Conservation (phyloP, 768 basidiomycete species). For the Boletellus ananas region DNA sequence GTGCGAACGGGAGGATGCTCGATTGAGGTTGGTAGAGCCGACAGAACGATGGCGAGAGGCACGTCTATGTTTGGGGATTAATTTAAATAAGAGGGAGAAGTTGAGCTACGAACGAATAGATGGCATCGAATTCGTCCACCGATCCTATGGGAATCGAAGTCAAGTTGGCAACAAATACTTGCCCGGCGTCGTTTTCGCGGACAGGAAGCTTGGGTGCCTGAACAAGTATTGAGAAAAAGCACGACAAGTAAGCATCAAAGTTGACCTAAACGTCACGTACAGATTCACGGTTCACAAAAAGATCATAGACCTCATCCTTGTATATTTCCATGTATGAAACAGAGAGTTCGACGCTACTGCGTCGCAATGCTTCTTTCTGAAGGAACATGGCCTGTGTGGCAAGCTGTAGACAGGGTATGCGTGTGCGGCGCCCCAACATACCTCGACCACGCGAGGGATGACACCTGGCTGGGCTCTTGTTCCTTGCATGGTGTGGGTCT, state of each 20-base stretch:
- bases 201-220: constrained; percentile 54
- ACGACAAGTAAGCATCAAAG: neutral
- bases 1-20: constrained; percentile 83
- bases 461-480: constrained; percentile 70
- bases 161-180: constrained; percentile 55
- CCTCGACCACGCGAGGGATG: constrained; percentile 78
- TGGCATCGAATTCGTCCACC: constrained; percentile 42
- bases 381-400: constrained; percentile 55
- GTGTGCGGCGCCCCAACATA: constrained; percentile 28
- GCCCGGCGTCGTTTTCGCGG: constrained; percentile 47
- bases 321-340: constrained; percentile 89
- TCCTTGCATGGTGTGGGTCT: constrained; percentile 94
- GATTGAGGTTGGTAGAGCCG: constrained; percentile 83
- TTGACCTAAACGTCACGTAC: constrained; percentile 36
- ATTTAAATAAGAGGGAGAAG: neutral
- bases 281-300: constrained; percentile 68
- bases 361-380: constrained; percentile 37
- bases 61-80: constrained; percentile 36
- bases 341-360: constrained; percentile 44
- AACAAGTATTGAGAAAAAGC: neutral
- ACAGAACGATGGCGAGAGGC: constrained; percentile 78
- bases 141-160: constrained; percentile 36
- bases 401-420: neutral
- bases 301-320: constrained; percentile 87
- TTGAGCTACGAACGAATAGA: constrained; percentile 41